phyloP scores from a whole-genome alignment of 2,329 filamentous ascomycete genomes.

The Colletotrichum cuscutae region DNA sequence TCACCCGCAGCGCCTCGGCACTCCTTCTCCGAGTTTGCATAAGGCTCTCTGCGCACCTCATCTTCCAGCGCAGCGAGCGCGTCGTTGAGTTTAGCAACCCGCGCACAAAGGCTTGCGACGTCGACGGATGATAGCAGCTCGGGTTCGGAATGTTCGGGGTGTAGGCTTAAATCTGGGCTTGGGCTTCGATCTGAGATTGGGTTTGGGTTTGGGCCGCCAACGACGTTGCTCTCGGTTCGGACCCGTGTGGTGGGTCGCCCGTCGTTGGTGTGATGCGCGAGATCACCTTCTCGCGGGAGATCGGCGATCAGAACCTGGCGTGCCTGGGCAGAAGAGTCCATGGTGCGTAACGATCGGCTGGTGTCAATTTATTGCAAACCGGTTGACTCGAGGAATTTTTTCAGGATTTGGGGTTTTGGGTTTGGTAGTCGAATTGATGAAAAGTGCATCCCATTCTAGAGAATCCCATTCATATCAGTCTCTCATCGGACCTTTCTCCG shows the following conservation, averaged over 20 bases:
- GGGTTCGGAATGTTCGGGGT: no score
- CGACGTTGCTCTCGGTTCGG: background rate
- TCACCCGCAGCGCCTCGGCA: background rate
- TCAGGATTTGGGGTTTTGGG: no score
- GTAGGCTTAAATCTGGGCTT: background rate
- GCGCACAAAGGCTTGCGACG: background rate
- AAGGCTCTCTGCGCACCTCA: background rate
- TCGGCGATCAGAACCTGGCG: constrained; percentile 8
- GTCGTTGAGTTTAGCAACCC: background rate
- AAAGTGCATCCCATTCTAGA: background rate
- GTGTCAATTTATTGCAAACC: background rate
- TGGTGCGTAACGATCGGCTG: constrained; percentile 21
- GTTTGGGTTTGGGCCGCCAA: background rate
- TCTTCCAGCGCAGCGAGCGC: background rate
- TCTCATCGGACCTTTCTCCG: constrained; percentile 9
- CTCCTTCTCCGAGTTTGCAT: background rate
- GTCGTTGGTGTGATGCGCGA: background rate
- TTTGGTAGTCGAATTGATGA: background rate
- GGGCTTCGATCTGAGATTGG: background rate
- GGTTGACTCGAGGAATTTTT: no score
- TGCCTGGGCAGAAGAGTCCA: background rate
- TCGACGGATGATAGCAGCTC: background rate
- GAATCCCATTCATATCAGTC: background rate
- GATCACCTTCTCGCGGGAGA: constrained; percentile 20
- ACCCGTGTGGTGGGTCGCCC: constrained; percentile 1